Base-by-base conservation (phyloP, 2,329 filamentous ascomycete species). In the Dendryphion nanum region DNA sequence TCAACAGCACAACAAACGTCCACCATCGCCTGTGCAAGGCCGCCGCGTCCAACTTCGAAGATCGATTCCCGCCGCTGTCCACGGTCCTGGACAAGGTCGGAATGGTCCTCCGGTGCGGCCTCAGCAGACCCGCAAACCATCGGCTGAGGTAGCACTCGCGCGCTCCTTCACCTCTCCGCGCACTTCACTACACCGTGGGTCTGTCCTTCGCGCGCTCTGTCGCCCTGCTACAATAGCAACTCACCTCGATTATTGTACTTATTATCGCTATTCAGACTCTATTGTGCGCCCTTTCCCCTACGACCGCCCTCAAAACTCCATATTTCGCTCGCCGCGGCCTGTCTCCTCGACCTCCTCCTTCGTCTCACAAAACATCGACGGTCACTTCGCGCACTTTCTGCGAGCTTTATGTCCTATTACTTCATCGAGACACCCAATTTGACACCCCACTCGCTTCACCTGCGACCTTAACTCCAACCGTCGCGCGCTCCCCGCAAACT, bases 141-240 rank as follows among this genome's bases (percentile, higher is more conserved):
- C 56, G 50, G 53, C 56, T 58, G 56, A 53, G 55, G 51, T 56
- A 55, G 50, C 48, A 38, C 37, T 21, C 33, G 31, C 43, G 38
- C 33, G n/a, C n/a, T 38, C 23, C n/a, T 23, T 37, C 40, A 38
- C 46, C 24, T 40, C n/a, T 30, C 40, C 41, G 40, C 29, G 29
- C 44, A 39, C 42, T 50, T 51, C 45, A 42, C 44, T 42, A 35
- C 23, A 26, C 23, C 10, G 23, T 31, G 38, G 30, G 32, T 45
- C 36, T 33, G 33, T 28, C 41, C 20, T 20, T 18, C 18, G 33
- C 31, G 18, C 33, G 20, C 8, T 7, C 20, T 26, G 7, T 26
- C 18, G 18, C 15, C 33, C 13, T 2, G 10, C 21, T 8, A 17
- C 29, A 30, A 30, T 17, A 33, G 10, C 23, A 26, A n/a, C 10